Evolutionary conservation across 202 grass and related monocot genomes (phyloP), one percentile per base, ranked within the genome.

Genomic region (Eragrostis tef): DNA sequence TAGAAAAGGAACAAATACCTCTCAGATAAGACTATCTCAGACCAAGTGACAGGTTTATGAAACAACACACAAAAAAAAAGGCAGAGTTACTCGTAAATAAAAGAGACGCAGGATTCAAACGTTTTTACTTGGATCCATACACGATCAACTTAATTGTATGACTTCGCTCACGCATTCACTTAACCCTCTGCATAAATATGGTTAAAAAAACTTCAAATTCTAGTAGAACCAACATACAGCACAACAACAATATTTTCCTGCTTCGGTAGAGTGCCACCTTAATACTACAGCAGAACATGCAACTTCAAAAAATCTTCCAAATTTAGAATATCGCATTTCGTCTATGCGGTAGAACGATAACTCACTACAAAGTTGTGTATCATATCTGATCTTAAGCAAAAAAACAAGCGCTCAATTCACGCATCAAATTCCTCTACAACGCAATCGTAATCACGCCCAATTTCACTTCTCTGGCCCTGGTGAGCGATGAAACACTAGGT

Each of bases 151-250:
- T 57, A 25, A 39, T 47, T 20, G n/a, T 13, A 47, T 59, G 53
- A 67, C 36, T 57, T 42, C 16, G 25, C 60, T 67, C 6, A 14
- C 7, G 0, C 15, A 24, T 34, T 34, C 19, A 19, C 12, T n/a
- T n/a, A 39, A 66, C 6, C 15, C 19, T 50, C 17, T 41, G 22
- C 6, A 39, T 6, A 72, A 27, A 16, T 57, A 26, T 26, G 19
- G 61, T 54, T 17, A 57, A 16, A 56, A 65, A 54, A 5, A 65
- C n/a, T 15, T 51, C 6, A 51, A 75, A 83, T 44, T 75, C 46
- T 57, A 1, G 2, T 46, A 68, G 13, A 67, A 60, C 2, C 49
- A 8, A 43, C 24, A 66, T 27, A 73, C 16, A 74, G 39, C 39
- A 2, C 26, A 67, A 14, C 22, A 57, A 2, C 19, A 80, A 64